Conservation (phyloP, 768 basidiomycete genomes). For the Naganishia vishniacii region DNA sequence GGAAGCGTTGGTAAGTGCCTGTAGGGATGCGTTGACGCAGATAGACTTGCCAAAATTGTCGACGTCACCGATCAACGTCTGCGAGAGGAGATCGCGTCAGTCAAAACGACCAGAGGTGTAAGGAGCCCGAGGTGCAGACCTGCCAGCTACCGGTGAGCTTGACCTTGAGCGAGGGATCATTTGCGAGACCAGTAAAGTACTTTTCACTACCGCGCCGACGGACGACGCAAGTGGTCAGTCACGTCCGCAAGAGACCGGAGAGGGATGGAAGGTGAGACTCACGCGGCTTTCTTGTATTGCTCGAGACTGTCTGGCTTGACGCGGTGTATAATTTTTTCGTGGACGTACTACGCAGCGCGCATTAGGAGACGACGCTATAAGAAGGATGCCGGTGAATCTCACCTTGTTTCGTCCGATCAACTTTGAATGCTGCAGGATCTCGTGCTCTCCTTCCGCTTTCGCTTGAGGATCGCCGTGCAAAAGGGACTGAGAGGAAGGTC, state of each 20-base stretch:
- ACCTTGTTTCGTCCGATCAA: slow-evolving; percentile 90
- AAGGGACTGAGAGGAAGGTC: slow-evolving; percentile 46
- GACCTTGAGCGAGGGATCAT: slow-evolving; percentile 66
- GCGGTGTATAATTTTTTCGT: slow-evolving; percentile 62
- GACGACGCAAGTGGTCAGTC: too few relatives aligned
- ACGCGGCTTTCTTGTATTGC: slow-evolving; percentile 86
- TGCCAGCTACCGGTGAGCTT: slow-evolving; percentile 95
- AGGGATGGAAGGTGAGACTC: slow-evolving; percentile 50
- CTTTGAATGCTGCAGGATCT: slow-evolving; percentile 74
- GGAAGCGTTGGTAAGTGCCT: too few relatives aligned
- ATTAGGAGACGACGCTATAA: slow-evolving; percentile 17
- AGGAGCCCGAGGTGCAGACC: slow-evolving; percentile 57
- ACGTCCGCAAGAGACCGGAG: too few relatives aligned
- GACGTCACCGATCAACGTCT: slow-evolving; percentile 63
- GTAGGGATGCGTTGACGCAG: not conserved
- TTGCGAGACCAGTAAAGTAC: slow-evolving; percentile 75
- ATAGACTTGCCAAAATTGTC: slow-evolving; percentile 68
- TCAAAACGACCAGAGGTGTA: too few relatives aligned
- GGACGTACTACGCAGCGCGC: slow-evolving; percentile 31
- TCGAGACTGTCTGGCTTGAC: slow-evolving; percentile 75
- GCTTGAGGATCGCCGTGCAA: slow-evolving; percentile 92
- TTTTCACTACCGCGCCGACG: slow-evolving; percentile 57
- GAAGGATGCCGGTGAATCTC: slow-evolving; percentile 38
- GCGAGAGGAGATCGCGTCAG: too few relatives aligned
- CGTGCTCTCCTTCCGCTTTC: slow-evolving; percentile 70